These are phyloP conservation scores for Rhizopogon sp. DNA, from an alignment of 768 basidiomycete genomes.

Conservation along the genomic window DNA sequence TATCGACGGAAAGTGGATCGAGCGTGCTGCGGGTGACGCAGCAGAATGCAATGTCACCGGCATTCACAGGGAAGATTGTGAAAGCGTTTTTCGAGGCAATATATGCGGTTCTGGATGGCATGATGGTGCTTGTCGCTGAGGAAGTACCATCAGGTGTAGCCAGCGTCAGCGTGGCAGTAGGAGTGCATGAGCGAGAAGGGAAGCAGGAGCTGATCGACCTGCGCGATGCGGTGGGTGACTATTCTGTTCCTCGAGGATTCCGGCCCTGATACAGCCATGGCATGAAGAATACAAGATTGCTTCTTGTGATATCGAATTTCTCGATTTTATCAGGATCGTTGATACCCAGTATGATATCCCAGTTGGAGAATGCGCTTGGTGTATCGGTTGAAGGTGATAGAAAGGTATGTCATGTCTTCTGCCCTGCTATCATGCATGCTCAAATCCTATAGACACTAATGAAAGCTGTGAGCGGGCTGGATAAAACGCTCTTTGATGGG, in stretches of 20 bases:
- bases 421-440: not conserved
- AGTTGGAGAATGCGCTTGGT: slow-evolving; percentile 75
- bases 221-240: slow-evolving; percentile 49
- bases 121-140: slow-evolving; percentile 73
- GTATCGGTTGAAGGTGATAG: slow-evolving; percentile 68
- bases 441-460: slow-evolving; percentile 52
- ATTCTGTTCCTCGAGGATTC: not conserved
- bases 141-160: slow-evolving; percentile 49
- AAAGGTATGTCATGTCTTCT: slow-evolving; percentile 39
- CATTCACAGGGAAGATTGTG: slow-evolving; percentile 69
- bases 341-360: slow-evolving; percentile 75
- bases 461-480: slow-evolving; percentile 77
- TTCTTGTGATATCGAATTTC: slow-evolving; percentile 89
- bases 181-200: slow-evolving; percentile 27
- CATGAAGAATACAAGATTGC: slow-evolving; percentile 75
- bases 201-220: slow-evolving; percentile 60
- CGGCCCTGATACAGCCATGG: not conserved
- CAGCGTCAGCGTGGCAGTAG: slow-evolving; percentile 28
- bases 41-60: slow-evolving; percentile 56
- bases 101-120: slow-evolving; percentile 82
- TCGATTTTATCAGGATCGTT: slow-evolving; percentile 62
- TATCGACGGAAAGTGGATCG: slow-evolving; percentile 46
- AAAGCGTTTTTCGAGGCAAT: slow-evolving; percentile 82
- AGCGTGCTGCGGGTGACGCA: slow-evolving; percentile 48
- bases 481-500: slow-evolving; percentile 84